Evolutionary conservation across 306 rosid genomes (phyloP), one percentile per base, ranked within the genome.

Genomic region (Trichosanthes cucumerina): DNA sequence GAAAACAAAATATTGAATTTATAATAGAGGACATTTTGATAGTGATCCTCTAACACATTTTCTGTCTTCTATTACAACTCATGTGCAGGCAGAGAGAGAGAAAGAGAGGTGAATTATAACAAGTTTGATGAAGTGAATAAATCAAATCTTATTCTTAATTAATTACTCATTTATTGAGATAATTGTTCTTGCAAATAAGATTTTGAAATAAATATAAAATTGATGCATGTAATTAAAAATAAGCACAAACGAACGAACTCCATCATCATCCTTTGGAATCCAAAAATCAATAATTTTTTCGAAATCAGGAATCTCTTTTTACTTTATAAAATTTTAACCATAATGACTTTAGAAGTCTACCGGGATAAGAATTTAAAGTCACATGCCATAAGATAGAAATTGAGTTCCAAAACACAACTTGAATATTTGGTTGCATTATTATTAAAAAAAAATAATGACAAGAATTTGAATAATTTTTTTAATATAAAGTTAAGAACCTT

Each of bases 21-120:
- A 16, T 28, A 39, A 46, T 72, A 72, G 59, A 72, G 54, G 77
- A 28, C 77, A 47, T 72, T 71, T 44, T 71, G 76, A 71, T 43
- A 24, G 76, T 3, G 57, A 71, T 21, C 76, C 76, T 21, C 76
- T 71, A 71, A 44, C 76, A 47, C 59, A 72, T 72, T 72, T 72
- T 72, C 77, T 65, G 47, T 65, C 47, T 36, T 65, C 72, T 65
- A 34, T 65, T 19, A 65, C 24, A 65, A 65, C 47, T 65, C 72
- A 34, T 63, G 43, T 63, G 44, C 66, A n/a, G 31, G 16, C 13
- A 60, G 38, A 24, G 39, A 59, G 60, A 59, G 65, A 58, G 31
- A 58, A 1, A 23, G 33, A 19, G 56, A 21, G 19, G 9, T 21
- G 0, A 18, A 53, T 4, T 3, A 53, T 14, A 53, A 53, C 58